Evolutionary conservation across 2,329 filamentous ascomycete species (phyloP), one percentile per base, ranked within the genome.

Genomic region (Pleoardoris graminearum): DNA sequence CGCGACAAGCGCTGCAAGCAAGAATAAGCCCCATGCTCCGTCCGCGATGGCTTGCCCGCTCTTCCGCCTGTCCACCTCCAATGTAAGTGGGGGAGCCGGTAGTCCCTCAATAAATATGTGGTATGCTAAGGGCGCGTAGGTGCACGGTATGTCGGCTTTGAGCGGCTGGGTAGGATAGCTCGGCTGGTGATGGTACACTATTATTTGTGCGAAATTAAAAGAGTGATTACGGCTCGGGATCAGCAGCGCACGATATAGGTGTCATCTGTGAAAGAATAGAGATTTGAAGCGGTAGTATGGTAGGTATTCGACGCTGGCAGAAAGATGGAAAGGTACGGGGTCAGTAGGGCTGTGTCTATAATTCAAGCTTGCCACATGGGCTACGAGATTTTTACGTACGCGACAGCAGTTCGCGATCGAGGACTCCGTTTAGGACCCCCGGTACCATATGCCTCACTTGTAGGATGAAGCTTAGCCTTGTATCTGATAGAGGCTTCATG

Each of bases 61-160:
- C 44, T 46, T 8, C 12, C 43, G 11, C 21, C 30, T 46, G 43
- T 46, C 43, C 35, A 16, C 39, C 19, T 3, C 32, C 11, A 25
- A 17, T 35, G 16, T 10, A 37, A 37, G 44, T 47, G 44, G 44
- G 44, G 44, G 27, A 10, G n/a, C n/a, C n/a, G n/a, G n/a, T n/a
- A n/a, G n/a, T n/a, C n/a, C n/a, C n/a, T n/a, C n/a, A n/a, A n/a
- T n/a, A n/a, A n/a, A n/a, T n/a, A n/a, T n/a, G n/a, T n/a, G n/a
- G n/a, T n/a, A 17, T 35, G 8, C 21, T 16, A 16, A 16, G 33
- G 7, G 16, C 14, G n/a, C n/a, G n/a, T 8, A 32, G n/a, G 19
- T 17, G 29, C 29, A 45, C 29, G 27, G 30, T 21, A 42, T 42
- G 38, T 29, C 23, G 23, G 38, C 22, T n/a, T 29, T 7, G 23